Evolutionary conservation across 2,329 filamentous ascomycete genomes (phyloP).

Genomic region (Stagonosporopsis cucurbitacearum): DNA sequence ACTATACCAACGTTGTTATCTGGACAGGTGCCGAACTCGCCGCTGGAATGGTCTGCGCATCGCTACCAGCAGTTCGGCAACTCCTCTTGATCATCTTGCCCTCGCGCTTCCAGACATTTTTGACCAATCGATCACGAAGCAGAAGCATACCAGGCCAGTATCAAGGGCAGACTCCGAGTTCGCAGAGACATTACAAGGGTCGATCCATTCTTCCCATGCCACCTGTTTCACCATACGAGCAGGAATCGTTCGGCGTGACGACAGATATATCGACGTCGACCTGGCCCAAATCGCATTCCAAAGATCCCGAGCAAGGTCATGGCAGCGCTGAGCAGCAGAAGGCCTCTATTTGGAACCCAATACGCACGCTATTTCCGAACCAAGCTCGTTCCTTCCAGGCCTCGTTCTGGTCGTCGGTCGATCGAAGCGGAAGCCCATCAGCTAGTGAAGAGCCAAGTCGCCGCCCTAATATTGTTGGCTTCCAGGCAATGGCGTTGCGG

Average conservation of each 20-base stretch:
- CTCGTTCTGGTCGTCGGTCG: conserved; percentile 3
- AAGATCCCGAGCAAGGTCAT: neutral
- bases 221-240: neutral
- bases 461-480: neutral
- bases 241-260: neutral
- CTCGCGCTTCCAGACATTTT: neutral
- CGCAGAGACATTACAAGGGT: neutral
- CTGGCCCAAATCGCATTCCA: neutral
- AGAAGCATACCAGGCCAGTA: neutral
- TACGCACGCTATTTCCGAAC: neutral
- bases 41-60: conserved; percentile 32
- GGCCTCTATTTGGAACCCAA: neutral
- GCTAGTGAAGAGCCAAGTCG: neutral
- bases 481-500: neutral
- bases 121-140: conserved; percentile 8
- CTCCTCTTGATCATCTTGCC: conserved; percentile 22
- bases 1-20: conserved; percentile 30
- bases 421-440: neutral
- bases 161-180: neutral
- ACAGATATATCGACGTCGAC: conserved; percentile 2
- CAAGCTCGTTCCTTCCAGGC: neutral
- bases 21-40: conserved; percentile 39
- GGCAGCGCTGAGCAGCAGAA: neutral
- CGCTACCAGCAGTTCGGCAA: conserved; percentile 33
- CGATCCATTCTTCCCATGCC: neutral